phyloP scores from a whole-genome alignment of 192 early-diverging fungal species.

The Obelidium mucronatum region DNA sequence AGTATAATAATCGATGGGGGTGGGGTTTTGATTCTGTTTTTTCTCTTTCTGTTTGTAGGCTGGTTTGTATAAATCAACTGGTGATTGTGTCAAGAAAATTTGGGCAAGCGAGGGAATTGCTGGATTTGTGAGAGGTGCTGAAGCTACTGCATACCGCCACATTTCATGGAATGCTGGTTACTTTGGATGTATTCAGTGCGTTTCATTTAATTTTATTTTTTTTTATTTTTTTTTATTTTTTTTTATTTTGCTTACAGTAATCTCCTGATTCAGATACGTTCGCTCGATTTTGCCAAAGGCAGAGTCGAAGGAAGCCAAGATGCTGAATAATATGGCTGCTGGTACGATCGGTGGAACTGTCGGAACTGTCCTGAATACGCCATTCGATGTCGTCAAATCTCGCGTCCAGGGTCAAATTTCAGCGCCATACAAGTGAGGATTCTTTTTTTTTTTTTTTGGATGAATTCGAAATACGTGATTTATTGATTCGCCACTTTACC shows the following conservation, averaged over 20 bases:
- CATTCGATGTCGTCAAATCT: conserved; percentile 97
- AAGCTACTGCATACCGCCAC: conserved; percentile 94
- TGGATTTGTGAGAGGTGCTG: conserved; percentile 90
- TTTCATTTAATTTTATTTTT: no score
- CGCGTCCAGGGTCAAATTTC: conserved; percentile 88
- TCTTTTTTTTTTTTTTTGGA: neutral
- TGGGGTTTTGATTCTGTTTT: neutral
- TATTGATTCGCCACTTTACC: neutral
- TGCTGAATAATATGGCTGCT: conserved; percentile 87
- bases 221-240: conserved; percentile 59
- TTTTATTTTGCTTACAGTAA: no score
- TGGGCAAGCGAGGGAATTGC: conserved; percentile 78
- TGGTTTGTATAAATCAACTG: conserved; percentile 83
- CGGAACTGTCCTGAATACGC: conserved; percentile 93
- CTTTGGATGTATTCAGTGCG: conserved; percentile 73
- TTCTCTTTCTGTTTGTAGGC: conserved; percentile 44
- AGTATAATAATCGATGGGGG: no score
- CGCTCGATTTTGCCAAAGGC: conserved; percentile 81
- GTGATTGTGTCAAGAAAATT: conserved; percentile 82
- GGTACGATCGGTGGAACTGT: conserved; percentile 93
- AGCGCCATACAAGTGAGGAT: conserved; percentile 65
- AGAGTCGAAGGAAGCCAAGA: conserved; percentile 75
- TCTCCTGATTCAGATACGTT: conserved; percentile 53
- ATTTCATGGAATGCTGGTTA: conserved; percentile 97
- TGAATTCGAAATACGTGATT: neutral